A percentile compares a stretch with the other conserved stretches of the same genome.
These are phyloP conservation scores for Fusarium lyarnte DNA, from an alignment of 2,329 filamentous ascomycete genomes.

Conservation along the genomic window DNA sequence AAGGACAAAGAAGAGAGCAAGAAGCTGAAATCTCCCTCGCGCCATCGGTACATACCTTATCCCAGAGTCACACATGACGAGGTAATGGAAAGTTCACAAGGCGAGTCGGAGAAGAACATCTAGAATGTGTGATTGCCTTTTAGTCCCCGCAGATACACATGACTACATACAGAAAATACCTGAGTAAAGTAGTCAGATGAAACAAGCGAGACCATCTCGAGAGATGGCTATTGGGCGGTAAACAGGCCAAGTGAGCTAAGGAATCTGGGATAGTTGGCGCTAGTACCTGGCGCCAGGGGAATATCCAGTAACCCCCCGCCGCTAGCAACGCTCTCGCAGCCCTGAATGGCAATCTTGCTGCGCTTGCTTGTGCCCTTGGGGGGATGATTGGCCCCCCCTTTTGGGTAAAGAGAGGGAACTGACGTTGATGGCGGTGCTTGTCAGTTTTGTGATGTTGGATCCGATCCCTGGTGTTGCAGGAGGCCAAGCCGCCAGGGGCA, in stretches of 20 bases:
- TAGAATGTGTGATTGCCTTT: constrained; percentile 10
- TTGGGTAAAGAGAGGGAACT: neutral
- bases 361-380: neutral
- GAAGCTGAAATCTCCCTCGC: neutral
- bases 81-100: neutral
- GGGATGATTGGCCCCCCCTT: constrained; percentile 37
- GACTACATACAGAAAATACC: neutral
- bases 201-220: constrained; percentile 24
- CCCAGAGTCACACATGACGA: neutral
- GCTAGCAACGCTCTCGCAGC: constrained; percentile 18
- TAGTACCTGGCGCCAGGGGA: constrained; percentile 28
- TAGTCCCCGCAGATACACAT: constrained; percentile 9
- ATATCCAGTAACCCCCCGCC: constrained; percentile 20
- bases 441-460: constrained; percentile 27
- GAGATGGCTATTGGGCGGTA: constrained; percentile 19
- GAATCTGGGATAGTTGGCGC: neutral
- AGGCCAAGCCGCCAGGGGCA: constrained; percentile 11
- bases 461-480: constrained; percentile 4
- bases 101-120: constrained; percentile 7
- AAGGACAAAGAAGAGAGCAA: neutral
- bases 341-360: constrained; percentile 21
- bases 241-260: neutral
- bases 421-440: constrained; percentile 22
- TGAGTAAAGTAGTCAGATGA: constrained; percentile 14
- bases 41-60: neutral